Base-by-base conservation (phyloP, 2,329 filamentous ascomycete genomes). In the Xylariaceae sp. region DNA sequence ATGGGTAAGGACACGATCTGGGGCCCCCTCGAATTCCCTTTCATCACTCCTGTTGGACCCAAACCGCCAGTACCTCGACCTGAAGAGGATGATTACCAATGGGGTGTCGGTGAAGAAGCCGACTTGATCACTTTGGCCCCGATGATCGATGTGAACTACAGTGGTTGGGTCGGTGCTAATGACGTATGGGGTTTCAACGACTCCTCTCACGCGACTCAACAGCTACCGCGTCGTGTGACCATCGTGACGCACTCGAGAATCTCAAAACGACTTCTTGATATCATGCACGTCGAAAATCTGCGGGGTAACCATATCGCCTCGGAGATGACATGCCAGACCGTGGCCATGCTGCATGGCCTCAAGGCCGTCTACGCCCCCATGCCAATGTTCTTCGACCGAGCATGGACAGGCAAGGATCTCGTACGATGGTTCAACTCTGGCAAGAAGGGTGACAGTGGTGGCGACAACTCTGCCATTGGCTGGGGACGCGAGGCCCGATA, bases 291-390 rank as follows among this genome's bases (percentile, higher is more conserved):
- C 39, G 90, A 92, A 72, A 89, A 89, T 56, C 78, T 88, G 63
- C 80, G 82, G 11, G 87, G 88, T 63, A 88, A 88, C 68, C 88
- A 91, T 69, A 85, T 92, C 67, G 88, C 87, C 59, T 89, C 88
- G 0, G 89, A 93, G 71, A 92, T 93, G 88, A 88, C 86, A 61
- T 85, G 88, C 0, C 86, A 88, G 57, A 88, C 88, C 0, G 82
- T 88, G 30, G 85, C 88, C 0, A 79, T 93, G 15, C 83, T 91
- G 63, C 88, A 94, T 70, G 89, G 90, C 4, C 78, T 92, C 53
- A 93, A 93, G 75, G 85, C 88, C 3, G 87, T 91, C 3, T 90
- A 87, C 68, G 88, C 85, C 9, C 89, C 89, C 9, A 89, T 92
- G 72, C 89, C 89, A 1, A 83, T 92, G 51, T 92, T 86, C 73